phyloP scores from a whole-genome alignment of 1,284 basidiomycete genomes.

The Leccinum huronense region DNA sequence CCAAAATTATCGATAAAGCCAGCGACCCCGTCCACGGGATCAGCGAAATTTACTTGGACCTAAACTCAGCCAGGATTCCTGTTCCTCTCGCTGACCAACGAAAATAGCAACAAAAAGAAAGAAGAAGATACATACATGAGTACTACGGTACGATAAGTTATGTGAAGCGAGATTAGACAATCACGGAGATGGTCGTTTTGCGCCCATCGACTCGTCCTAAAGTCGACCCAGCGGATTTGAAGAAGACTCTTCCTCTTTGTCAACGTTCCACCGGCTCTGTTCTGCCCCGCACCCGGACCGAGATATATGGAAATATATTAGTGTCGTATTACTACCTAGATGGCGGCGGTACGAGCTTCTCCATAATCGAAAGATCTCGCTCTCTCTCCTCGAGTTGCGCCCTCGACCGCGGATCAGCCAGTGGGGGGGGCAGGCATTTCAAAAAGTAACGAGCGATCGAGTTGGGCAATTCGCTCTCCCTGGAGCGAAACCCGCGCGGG shows the following conservation, averaged over 20 bases:
- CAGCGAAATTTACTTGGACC: neutral
- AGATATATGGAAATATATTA: neutral
- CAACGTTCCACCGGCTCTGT: neutral
- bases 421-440: neutral
- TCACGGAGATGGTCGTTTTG: neutral
- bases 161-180: neutral
- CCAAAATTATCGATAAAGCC: neutral
- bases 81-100: neutral
- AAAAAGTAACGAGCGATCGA: neutral
- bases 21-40: neutral
- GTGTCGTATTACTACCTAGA: too few species aligned
- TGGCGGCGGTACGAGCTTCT: too few species aligned
- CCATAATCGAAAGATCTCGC: neutral
- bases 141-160: too few species aligned
- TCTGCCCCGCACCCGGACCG: neutral
- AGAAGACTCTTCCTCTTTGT: neutral
- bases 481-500: neutral
- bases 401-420: neutral
- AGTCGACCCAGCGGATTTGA: neutral
- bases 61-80: neutral
- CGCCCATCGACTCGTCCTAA: neutral
- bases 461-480: neutral
- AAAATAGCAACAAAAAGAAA: neutral
- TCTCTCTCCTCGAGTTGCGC: neutral
- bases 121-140: neutral